phyloP scores from a whole-genome alignment of 805 yeast species.

The Candida glaebosa region DNA sequence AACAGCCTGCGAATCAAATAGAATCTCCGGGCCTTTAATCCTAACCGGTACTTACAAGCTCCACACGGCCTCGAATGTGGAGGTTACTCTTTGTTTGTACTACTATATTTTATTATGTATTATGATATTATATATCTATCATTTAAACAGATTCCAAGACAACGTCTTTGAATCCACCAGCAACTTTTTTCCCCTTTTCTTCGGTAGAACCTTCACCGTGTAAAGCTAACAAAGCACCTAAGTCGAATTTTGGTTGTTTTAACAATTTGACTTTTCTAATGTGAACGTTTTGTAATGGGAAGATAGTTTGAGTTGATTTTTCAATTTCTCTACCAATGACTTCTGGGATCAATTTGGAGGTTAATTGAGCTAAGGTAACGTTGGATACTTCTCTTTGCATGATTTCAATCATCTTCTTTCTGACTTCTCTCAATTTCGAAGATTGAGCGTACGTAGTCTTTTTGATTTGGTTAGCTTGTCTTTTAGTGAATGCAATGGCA shows the following conservation, averaged over 20 bases:
- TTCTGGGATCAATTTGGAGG: slow-evolving; percentile 97
- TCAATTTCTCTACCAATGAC: slow-evolving; percentile 98
- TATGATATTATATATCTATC: slow-evolving; percentile 1
- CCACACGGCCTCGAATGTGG: too few relatives aligned
- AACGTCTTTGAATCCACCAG: slow-evolving; percentile 97
- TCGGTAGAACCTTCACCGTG: slow-evolving; percentile 91
- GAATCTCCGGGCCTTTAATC: too few relatives aligned
- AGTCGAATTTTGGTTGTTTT: slow-evolving; percentile 98
- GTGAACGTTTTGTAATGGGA: slow-evolving; percentile 98
- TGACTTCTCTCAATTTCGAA: slow-evolving; percentile 93
- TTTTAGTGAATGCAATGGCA: slow-evolving; percentile 98
- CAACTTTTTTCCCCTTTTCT: slow-evolving; percentile 98
- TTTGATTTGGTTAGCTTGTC: slow-evolving; percentile 94
- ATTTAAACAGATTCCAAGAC: slow-evolving; percentile 91
- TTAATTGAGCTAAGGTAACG: slow-evolving; percentile 94
- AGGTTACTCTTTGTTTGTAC: too few relatives aligned
- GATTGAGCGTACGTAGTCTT: slow-evolving; percentile 98
- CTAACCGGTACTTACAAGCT: too few relatives aligned
- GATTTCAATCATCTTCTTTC: slow-evolving; percentile 95
- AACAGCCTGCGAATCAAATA: too few relatives aligned
- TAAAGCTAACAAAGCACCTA: slow-evolving; percentile 91
- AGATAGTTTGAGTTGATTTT: slow-evolving; percentile 91
- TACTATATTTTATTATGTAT: slow-evolving; percentile 1
- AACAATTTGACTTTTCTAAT: slow-evolving; percentile 98
- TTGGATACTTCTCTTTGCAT: slow-evolving; percentile 94